Percentiles rank a stretch among this genome's conserved stretches.
Evolutionary conservation across 768 basidiomycete species (phyloP).

Genomic region (Kwoniella shandongensis): DNA sequence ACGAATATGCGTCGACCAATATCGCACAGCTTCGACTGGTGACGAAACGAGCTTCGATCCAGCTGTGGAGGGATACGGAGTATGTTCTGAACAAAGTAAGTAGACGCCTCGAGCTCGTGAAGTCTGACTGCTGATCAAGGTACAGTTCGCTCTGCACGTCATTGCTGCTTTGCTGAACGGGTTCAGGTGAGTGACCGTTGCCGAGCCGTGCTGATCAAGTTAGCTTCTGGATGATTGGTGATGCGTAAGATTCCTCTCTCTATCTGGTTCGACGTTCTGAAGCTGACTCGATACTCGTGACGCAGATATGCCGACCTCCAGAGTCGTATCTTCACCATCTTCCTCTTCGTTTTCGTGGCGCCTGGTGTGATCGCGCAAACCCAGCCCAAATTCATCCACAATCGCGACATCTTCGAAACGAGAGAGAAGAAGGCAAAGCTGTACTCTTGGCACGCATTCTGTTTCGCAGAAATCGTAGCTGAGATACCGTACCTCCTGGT

Average conservation of each 20-base stretch:
- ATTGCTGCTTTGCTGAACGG: conserved; percentile 23
- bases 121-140: not conserved
- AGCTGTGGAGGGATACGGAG: conserved; percentile 61
- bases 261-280: no score
- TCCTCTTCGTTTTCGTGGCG: conserved; percentile 46
- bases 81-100: conserved; percentile 53
- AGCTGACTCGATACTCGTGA: no score
- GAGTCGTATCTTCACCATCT: conserved; percentile 55
- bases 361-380: conserved; percentile 73
- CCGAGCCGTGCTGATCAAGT: no score
- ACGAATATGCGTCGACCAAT: conserved; percentile 63
- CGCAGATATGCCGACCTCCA: conserved; percentile 29
- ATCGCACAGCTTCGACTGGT: conserved; percentile 57
- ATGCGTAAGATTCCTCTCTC: conserved; percentile 7
- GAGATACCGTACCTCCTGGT: conserved; percentile 38
- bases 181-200: conserved; percentile 11
- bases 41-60: conserved; percentile 46
- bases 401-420: conserved; percentile 57
- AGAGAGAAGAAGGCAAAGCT: conserved; percentile 44
- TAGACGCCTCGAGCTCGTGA: not conserved
- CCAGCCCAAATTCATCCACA: conserved; percentile 74
- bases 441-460: conserved; percentile 44
- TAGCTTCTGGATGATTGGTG: conserved; percentile 38
- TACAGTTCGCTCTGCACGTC: no score
- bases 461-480: conserved; percentile 39